phyloP scores from a whole-genome alignment of 2,329 filamentous ascomycete species.

The Rutstroemia sp. region DNA sequence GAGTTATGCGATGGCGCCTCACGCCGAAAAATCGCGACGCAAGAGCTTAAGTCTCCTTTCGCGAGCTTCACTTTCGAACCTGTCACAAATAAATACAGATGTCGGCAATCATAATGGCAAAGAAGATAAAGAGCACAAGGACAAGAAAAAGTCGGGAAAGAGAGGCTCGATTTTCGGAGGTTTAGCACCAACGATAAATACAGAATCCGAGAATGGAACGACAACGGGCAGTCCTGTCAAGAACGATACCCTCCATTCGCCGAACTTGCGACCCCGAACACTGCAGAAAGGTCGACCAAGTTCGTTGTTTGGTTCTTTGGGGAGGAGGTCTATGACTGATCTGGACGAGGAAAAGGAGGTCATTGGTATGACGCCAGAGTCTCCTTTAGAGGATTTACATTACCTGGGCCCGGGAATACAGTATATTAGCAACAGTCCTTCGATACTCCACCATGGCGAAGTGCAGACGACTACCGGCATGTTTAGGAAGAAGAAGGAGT shows the following conservation, averaged over 20 bases:
- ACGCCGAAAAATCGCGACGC: slow-evolving; percentile 17
- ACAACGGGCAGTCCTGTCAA: slow-evolving; percentile 17
- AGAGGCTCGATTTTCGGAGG: slow-evolving; percentile 24
- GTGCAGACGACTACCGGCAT: slow-evolving; percentile 63
- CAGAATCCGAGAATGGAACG: slow-evolving; percentile 15
- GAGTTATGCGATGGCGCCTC: slow-evolving; percentile 23
- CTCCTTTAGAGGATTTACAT: slow-evolving; percentile 18
- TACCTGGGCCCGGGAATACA: slow-evolving; percentile 8
- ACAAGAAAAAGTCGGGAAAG: slow-evolving; percentile 25
- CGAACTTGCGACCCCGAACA: slow-evolving; percentile 22
- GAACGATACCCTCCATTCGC: slow-evolving; percentile 18
- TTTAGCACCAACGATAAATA: slow-evolving; percentile 9
- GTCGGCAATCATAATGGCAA: slow-evolving; percentile 10
- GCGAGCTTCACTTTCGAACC: slow-evolving; percentile 16
- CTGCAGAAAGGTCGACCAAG: slow-evolving; percentile 27
- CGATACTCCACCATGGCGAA: slow-evolving; percentile 59
- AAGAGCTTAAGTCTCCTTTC: slow-evolving; percentile 28
- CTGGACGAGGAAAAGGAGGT: slow-evolving; percentile 22
- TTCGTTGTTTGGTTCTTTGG: slow-evolving; percentile 30
- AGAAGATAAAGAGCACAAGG: slow-evolving; percentile 19
- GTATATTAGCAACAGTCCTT: slow-evolving; percentile 16
- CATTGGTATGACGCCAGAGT: slow-evolving; percentile 18
- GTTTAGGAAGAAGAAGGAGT: slow-evolving; percentile 67
- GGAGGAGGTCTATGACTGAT: slow-evolving; percentile 25
- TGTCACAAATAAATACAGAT: slow-evolving; percentile 25